Conservation (phyloP, 2,329 filamentous ascomycete genomes). For the Penicillium sp. region DNA sequence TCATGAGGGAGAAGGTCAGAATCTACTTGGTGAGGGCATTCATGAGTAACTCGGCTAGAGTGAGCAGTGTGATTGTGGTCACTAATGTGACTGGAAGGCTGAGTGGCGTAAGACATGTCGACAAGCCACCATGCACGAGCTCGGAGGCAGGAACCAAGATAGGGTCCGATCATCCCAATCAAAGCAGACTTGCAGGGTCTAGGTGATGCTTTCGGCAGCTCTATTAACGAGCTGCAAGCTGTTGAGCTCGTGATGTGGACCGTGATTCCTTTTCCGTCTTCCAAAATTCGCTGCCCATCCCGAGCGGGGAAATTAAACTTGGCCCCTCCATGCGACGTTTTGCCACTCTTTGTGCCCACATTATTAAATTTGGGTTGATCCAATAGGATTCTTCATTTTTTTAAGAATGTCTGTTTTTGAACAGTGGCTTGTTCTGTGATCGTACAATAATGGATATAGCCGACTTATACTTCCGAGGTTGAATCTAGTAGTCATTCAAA, state of each 20-base stretch:
- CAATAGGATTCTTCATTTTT: neutral
- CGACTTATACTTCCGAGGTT: neutral
- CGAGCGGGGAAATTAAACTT: slow-evolving; percentile 1
- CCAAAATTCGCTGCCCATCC: neutral
- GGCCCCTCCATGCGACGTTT: neutral
- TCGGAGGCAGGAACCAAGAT: slow-evolving; percentile 4
- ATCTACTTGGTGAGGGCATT: too few relatives aligned
- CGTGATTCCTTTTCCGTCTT: neutral
- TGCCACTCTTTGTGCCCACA: neutral
- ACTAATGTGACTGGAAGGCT: neutral
- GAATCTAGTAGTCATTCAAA: neutral
- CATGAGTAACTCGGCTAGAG: neutral
- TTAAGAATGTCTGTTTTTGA: neutral
- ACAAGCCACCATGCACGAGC: slow-evolving; percentile 3
- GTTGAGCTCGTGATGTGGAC: neutral
- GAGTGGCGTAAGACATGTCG: slow-evolving; percentile 1
- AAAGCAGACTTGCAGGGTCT: neutral
- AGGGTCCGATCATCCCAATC: neutral
- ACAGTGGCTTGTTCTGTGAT: neutral
- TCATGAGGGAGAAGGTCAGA: too few relatives aligned
- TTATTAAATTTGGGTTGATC: neutral
- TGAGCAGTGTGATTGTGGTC: neutral
- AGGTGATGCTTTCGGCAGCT: neutral
- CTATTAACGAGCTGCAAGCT: neutral
- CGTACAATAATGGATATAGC: neutral